Base-by-base conservation (phyloP, 345 rosid species). In the Linum trigynum region DNA sequence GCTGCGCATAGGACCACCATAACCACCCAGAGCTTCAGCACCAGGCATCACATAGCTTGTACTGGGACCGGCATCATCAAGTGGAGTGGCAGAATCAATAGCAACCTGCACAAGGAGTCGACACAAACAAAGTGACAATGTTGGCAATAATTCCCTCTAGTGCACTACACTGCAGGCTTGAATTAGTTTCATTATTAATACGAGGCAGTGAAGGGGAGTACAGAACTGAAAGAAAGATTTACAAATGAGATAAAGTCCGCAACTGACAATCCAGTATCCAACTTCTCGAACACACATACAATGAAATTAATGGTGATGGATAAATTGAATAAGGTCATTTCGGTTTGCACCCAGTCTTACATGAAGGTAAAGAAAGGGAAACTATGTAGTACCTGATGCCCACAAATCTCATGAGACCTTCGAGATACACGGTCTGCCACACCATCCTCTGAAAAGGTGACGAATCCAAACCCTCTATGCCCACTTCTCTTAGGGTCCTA, bases 391-490 rank as follows among this genome's bases (percentile, higher is more conserved):
- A 94, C 99, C 97, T 84, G 91, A 65, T 94, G 99, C 68, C 99
- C 99, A 79, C 96, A 88, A 70, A 91, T 88, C 79, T 94, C 95
- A 64, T 91, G 99, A 72, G 96, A 72, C 72, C 97, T 88, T 61
- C 91, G 82, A 43, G 96, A 74, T 57, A 88, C 97, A 64, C 95
- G 96, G 61, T 91, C 97, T 60, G 99, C 99, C 37, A 87, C 92
- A 57, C 92, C 99, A 37, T 95, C 92, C 60, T 91, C 99, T 14
- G 90, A 88, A 74, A 95, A 95, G 7, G 97, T 91, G 38, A 91
- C 97, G 66, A 95, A 91, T 68, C 97, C 97, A 61, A 91, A 95
- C 38, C 99, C 99, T 75, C 99, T 87, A 67, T 91, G 99, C 39
- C 99, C 96, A 75, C 81, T 73, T 80, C 97, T 83, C 77, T 95